Evolutionary conservation across 345 rosid genomes (phyloP).

Genomic region (Excoecaria cochinchinensis): DNA sequence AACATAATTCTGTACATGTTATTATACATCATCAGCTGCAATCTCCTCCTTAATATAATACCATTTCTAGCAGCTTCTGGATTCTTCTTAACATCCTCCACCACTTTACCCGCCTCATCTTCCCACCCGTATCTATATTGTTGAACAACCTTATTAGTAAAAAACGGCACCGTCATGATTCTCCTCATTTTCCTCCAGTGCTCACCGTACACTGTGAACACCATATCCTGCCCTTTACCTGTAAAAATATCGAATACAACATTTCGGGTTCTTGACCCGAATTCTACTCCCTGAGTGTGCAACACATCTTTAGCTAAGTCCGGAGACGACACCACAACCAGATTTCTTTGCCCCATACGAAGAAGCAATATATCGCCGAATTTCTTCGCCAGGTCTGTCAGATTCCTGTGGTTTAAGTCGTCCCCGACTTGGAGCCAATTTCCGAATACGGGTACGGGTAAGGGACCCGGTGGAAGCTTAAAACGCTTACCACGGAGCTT

Average conservation of each 20-base stretch:
- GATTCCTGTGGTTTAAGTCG: constrained; percentile 89
- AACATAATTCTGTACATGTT: constrained; percentile 96
- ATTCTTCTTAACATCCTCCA: constrained; percentile 70
- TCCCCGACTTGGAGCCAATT: constrained; percentile 99
- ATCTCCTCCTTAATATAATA: constrained; percentile 65
- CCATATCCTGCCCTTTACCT: constrained; percentile 98
- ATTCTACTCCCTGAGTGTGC: constrained; percentile 91
- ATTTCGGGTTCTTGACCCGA: constrained; percentile 90
- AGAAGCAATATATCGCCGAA: constrained; percentile 69
- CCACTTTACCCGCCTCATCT: constrained; percentile 65
- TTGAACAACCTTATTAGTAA: constrained; percentile 88
- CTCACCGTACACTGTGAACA: constrained; percentile 96
- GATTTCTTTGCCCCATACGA: constrained; percentile 87
- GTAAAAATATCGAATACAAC: constrained; percentile 97
- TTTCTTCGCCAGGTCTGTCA: constrained; percentile 69
- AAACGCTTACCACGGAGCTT: constrained; percentile 81
- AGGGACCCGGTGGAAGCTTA: constrained; percentile 90
- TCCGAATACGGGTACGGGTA: constrained; percentile 84
- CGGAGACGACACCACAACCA: constrained; percentile 90
- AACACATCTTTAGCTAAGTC: constrained; percentile 82
- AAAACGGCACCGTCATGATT: constrained; percentile 98
- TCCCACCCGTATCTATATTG: constrained; percentile 76
- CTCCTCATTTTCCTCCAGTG: constrained; percentile 99
- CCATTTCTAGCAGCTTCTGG: constrained; percentile 70
- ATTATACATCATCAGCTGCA: constrained; percentile 97